Conservation (phyloP, 2,329 filamentous ascomycete genomes). For the Alternaria sp. region DNA sequence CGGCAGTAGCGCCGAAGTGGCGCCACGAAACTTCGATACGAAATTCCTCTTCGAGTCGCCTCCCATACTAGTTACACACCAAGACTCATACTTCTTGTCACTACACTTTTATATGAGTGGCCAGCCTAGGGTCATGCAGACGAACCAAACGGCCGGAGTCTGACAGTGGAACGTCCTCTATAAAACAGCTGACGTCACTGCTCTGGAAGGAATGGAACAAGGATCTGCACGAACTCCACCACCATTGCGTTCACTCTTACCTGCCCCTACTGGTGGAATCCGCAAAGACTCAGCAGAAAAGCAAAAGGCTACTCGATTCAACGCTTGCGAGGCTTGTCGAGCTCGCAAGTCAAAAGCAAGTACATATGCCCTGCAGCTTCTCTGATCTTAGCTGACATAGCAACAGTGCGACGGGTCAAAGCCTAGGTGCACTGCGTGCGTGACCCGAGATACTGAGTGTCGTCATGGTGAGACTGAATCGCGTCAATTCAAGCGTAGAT, state of each 20-base stretch:
- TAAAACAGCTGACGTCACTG: slow-evolving; percentile 1
- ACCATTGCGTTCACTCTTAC: slow-evolving; percentile 13
- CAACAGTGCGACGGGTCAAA: slow-evolving; percentile 18
- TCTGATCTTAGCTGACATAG: neutral
- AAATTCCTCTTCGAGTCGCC: slow-evolving; percentile 1
- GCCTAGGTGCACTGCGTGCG: slow-evolving; percentile 20
- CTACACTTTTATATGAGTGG: neutral
- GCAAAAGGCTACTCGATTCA: slow-evolving; percentile 4
- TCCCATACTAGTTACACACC: neutral
- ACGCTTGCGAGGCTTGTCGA: slow-evolving; percentile 21
- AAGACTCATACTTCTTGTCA: neutral
- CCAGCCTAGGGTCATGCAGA: neutral
- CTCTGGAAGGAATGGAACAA: slow-evolving; percentile 6
- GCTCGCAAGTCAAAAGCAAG: slow-evolving; percentile 20
- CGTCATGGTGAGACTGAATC: slow-evolving; percentile 12
- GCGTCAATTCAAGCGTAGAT: slow-evolving; percentile 18
- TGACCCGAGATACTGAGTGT: slow-evolving; percentile 12
- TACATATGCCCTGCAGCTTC: neutral
- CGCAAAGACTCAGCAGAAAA: slow-evolving; percentile 5
- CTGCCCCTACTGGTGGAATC: slow-evolving; percentile 7
- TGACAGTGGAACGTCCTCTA: neutral
- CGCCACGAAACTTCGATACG: slow-evolving; percentile 8
- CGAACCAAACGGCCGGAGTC: no score
- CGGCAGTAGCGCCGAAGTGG: neutral
- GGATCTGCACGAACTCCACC: neutral